A percentile compares a stretch with the other conserved stretches of the same genome.
Conservation (phyloP, 495 filamentous ascomycete genomes). For the Lophiotrema nucula region DNA sequence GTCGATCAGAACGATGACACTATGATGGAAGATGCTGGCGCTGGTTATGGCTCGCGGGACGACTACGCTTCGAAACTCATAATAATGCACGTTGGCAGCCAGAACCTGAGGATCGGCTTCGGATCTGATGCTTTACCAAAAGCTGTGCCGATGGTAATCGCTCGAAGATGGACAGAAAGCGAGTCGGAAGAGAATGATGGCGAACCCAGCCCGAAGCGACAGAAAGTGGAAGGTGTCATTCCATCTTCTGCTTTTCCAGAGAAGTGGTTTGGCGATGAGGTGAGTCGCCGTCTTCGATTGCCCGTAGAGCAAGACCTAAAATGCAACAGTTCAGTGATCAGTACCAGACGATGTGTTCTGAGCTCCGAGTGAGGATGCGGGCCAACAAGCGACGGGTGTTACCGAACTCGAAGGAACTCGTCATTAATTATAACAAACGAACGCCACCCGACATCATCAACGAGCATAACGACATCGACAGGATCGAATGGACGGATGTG, state of each 20-base stretch:
- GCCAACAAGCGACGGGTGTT: constrained; percentile 87
- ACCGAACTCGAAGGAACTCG: constrained; percentile 92
- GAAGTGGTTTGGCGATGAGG: constrained; percentile 82
- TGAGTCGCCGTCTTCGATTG: constrained; percentile 38
- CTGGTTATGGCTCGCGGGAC: constrained; percentile 14
- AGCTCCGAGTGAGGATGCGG: constrained; percentile 86
- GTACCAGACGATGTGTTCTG: constrained; percentile 75
- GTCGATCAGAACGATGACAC: constrained; percentile 59
- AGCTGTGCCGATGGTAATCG: constrained; percentile 90
- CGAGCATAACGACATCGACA: constrained; percentile 88
- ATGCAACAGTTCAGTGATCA: constrained; percentile 63
- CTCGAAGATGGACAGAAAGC: constrained; percentile 66
- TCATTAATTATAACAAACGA: constrained; percentile 85
- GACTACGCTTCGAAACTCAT: constrained; percentile 84
- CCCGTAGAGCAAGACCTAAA: constrained; percentile 9
- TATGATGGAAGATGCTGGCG: constrained; percentile 53
- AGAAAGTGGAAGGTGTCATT: constrained; percentile 66
- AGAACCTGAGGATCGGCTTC: constrained; percentile 88
- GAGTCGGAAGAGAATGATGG: constrained; percentile 76
- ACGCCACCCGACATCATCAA: constrained; percentile 78
- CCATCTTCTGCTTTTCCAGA: constrained; percentile 56
- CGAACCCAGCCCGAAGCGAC: constrained; percentile 83
- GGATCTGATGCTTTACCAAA: constrained; percentile 93
- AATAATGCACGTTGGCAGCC: constrained; percentile 96
- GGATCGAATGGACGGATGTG: constrained; percentile 96